phyloP scores from a whole-genome alignment of 1,139 yeast genomes.

The Geotrichum europaeum region DNA sequence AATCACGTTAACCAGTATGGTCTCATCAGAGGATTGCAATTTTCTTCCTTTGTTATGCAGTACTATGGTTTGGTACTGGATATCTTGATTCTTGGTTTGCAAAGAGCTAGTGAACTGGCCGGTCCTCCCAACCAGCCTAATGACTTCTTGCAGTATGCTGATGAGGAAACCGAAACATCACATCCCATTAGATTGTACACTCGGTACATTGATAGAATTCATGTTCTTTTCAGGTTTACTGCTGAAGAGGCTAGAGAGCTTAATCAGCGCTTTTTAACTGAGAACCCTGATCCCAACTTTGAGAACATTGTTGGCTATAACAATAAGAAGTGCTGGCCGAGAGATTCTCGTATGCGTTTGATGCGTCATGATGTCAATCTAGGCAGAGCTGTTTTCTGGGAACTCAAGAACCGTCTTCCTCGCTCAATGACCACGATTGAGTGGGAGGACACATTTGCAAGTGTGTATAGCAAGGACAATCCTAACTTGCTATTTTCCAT shows the following conservation, averaged over 20 bases:
- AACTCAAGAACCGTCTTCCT: conserved; percentile 74
- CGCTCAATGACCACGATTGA: conserved; percentile 60
- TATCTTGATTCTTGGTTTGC: conserved; percentile 72
- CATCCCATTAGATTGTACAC: conserved; percentile 78
- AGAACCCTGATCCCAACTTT: conserved; percentile 88
- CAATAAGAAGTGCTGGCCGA: conserved; percentile 91
- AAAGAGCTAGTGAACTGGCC: conserved; percentile 82
- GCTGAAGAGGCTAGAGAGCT: conserved; percentile 70
- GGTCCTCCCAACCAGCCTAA: conserved; percentile 67
- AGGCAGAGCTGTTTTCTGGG: conserved; percentile 93
- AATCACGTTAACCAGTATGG: conserved; percentile 88
- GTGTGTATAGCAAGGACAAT: conserved; percentile 86
- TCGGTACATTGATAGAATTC: conserved; percentile 77
- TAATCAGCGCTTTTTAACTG: conserved; percentile 67
- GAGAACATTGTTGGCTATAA: conserved; percentile 84
- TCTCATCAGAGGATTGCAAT: conserved; percentile 79
- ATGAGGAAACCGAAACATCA: conserved; percentile 50
- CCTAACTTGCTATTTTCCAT: conserved; percentile 82
- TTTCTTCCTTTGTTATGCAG: conserved; percentile 83
- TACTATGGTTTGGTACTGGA: conserved; percentile 85
- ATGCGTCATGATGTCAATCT: conserved; percentile 88
- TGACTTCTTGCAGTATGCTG: conserved; percentile 66
- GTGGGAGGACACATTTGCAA: conserved; percentile 80
- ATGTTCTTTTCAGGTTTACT: conserved; percentile 69
- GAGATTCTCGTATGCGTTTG: conserved; percentile 83